phyloP scores from a whole-genome alignment of 1,139 yeast genomes.

The Geotrichum citri-aurantii region DNA sequence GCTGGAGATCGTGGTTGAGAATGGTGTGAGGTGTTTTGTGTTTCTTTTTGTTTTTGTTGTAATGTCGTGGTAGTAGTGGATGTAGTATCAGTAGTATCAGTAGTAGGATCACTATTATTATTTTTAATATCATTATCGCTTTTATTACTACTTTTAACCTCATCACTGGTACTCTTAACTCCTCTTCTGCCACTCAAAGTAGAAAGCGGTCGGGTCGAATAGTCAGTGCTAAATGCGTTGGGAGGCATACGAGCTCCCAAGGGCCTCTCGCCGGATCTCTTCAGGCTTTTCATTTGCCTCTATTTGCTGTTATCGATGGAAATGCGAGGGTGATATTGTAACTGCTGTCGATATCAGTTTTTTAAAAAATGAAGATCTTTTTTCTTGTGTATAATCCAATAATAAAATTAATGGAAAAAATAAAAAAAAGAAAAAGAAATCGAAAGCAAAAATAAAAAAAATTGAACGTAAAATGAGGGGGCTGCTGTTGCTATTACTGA shows the following conservation, averaged over 20 bases:
- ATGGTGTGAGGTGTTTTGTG: background rate
- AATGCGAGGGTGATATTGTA: background rate
- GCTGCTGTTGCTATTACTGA: background rate
- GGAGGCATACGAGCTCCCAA: slow-evolving; percentile 11
- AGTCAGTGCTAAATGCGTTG: background rate
- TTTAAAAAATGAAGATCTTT: too few relatives aligned
- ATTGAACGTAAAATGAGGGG: background rate
- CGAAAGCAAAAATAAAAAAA: background rate
- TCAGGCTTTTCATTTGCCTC: slow-evolving; percentile 1
- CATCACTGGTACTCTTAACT: background rate
- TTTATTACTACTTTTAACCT: background rate
- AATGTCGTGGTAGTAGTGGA: background rate
- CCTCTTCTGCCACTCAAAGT: background rate
- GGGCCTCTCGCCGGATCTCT: slow-evolving; percentile 11
- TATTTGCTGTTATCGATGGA: background rate
- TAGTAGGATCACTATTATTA: background rate
- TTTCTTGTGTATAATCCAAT: background rate
- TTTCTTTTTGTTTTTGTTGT: background rate
- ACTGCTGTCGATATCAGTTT: background rate
- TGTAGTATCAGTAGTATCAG: background rate
- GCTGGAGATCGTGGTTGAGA: background rate
- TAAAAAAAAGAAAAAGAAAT: background rate
- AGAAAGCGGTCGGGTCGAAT: background rate
- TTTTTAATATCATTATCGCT: background rate
- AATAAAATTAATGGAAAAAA: background rate